A percentile compares a stretch with the other conserved stretches of the same genome.
Conservation (phyloP, 2,329 filamentous ascomycete species). For the Alternaria metachromatica region DNA sequence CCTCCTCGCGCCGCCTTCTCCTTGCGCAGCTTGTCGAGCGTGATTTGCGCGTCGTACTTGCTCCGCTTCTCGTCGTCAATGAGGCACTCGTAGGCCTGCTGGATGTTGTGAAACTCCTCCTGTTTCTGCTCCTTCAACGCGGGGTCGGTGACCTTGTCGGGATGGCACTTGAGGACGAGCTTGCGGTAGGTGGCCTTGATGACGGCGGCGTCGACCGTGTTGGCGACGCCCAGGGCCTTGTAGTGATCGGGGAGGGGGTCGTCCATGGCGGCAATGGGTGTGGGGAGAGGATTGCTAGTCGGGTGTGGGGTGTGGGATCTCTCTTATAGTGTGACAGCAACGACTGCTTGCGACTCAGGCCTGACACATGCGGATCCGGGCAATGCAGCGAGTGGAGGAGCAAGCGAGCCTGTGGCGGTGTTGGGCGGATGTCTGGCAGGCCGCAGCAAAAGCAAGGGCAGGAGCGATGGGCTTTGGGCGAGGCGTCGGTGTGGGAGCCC, state of each 20-base stretch:
- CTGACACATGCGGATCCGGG: slow-evolving; percentile 15
- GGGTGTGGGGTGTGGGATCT: slow-evolving; percentile 9
- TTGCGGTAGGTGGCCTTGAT: slow-evolving; percentile 85
- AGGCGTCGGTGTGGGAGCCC: slow-evolving; percentile 1
- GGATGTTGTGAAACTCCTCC: slow-evolving; percentile 89
- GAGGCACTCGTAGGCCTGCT: slow-evolving; percentile 90
- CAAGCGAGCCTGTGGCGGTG: slow-evolving; percentile 26
- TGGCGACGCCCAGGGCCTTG: slow-evolving; percentile 74
- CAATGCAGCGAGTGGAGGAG: slow-evolving; percentile 5
- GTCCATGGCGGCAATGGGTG: slow-evolving; percentile 54
- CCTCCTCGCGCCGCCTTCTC: slow-evolving; percentile 55
- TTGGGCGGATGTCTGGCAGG: slow-evolving; percentile 23
- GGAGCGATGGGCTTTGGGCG: slow-evolving; percentile 11
- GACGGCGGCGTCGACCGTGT: slow-evolving; percentile 71
- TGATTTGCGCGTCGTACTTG: slow-evolving; percentile 79
- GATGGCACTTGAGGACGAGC: slow-evolving; percentile 85
- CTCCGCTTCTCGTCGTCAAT: slow-evolving; percentile 75
- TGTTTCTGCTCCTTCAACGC: slow-evolving; percentile 77
- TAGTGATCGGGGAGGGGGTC: slow-evolving; percentile 75
- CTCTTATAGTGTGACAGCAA: slow-evolving; percentile 19
- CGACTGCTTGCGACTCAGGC: slow-evolving; percentile 14
- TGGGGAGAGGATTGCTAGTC: slow-evolving; percentile 5
- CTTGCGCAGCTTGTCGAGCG: slow-evolving; percentile 68
- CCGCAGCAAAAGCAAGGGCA: slow-evolving; percentile 11
- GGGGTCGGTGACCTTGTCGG: slow-evolving; percentile 86